Conservation (phyloP, 2,329 filamentous ascomycete genomes). For the Dothideomycetidae sp. region DNA sequence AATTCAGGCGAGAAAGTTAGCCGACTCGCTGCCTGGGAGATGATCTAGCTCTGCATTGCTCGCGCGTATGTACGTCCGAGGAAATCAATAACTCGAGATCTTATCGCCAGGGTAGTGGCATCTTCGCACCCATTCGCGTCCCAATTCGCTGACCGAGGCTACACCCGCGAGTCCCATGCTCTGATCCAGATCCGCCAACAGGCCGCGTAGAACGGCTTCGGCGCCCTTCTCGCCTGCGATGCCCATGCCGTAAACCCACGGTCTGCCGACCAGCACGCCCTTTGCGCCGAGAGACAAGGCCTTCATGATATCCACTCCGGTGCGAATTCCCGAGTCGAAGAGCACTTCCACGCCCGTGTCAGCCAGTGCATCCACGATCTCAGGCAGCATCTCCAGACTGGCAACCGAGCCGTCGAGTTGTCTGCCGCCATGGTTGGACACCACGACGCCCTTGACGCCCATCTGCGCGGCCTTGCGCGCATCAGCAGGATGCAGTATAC, state of each 20-base stretch:
- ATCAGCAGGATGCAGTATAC: conserved; percentile 39
- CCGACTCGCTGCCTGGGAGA: conserved; percentile 66
- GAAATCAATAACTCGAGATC: conserved; percentile 13
- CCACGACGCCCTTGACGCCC: conserved; percentile 36
- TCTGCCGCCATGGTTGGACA: conserved; percentile 40
- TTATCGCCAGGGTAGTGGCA: conserved; percentile 11
- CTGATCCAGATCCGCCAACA: conserved; percentile 12
- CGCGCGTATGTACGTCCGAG: too few species aligned
- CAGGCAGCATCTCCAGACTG: conserved; percentile 40
- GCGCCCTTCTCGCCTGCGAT: conserved; percentile 43
- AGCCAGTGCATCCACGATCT: conserved; percentile 47
- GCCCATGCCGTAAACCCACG: conserved; percentile 44
- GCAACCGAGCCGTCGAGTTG: conserved; percentile 39
- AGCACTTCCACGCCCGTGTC: conserved; percentile 29
- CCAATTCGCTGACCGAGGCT: conserved; percentile 9
- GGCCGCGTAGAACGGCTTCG: conserved; percentile 19
- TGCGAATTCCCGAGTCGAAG: conserved; percentile 38
- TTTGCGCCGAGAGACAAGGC: conserved; percentile 42
- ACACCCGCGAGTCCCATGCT: conserved; percentile 14
- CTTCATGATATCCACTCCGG: conserved; percentile 37
- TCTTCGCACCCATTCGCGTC: conserved; percentile 10
- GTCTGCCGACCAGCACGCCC: conserved; percentile 43
- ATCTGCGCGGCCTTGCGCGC: conserved; percentile 30
- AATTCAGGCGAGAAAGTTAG: conserved; percentile 67
- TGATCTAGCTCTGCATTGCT: conserved; percentile 32